These are phyloP conservation scores for Yamadazyma siamensis DNA, from an alignment of 1,139 yeast species.

Conservation along the genomic window DNA sequence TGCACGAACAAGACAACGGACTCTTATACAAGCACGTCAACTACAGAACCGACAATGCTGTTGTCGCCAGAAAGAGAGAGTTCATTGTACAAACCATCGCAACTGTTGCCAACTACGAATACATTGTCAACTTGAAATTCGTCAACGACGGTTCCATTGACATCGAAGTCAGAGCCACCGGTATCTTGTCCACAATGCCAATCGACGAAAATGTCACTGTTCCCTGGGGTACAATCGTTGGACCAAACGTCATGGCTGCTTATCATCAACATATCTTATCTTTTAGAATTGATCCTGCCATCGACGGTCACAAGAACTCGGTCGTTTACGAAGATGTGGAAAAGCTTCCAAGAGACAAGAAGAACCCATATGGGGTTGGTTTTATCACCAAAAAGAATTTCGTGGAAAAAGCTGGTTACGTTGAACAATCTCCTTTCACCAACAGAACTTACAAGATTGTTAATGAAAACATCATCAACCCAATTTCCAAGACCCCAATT, in stretches of 20 bases:
- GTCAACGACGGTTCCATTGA: conserved; percentile 82
- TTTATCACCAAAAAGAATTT: conserved; percentile 61
- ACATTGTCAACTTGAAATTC: conserved; percentile 71
- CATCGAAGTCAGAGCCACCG: conserved; percentile 85
- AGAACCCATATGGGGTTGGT: conserved; percentile 75
- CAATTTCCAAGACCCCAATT: conserved; percentile 72
- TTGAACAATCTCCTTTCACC: conserved; percentile 75
- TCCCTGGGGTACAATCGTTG: conserved; percentile 82
- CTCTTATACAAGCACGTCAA: conserved; percentile 80
- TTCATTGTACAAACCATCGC: conserved; percentile 83
- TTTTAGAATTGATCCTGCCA: conserved; percentile 82
- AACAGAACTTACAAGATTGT: conserved; percentile 77
- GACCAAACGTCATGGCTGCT: conserved; percentile 85
- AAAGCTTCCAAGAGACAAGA: conserved; percentile 53
- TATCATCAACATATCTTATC: conserved; percentile 86
- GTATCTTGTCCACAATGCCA: conserved; percentile 81
- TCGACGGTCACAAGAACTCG: conserved; percentile 81
- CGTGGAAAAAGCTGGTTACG: conserved; percentile 69
- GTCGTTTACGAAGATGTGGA: conserved; percentile 74
- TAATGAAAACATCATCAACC: conserved; percentile 76
- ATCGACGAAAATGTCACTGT: conserved; percentile 72
- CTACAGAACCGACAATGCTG: conserved; percentile 71
- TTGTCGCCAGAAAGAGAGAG: conserved; percentile 82
- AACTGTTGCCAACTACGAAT: conserved; percentile 89
- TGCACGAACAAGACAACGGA: conserved; percentile 85